These are phyloP conservation scores for Sporobolomyces roseus DNA, from an alignment of 768 basidiomycete genomes.

Conservation along the genomic window DNA sequence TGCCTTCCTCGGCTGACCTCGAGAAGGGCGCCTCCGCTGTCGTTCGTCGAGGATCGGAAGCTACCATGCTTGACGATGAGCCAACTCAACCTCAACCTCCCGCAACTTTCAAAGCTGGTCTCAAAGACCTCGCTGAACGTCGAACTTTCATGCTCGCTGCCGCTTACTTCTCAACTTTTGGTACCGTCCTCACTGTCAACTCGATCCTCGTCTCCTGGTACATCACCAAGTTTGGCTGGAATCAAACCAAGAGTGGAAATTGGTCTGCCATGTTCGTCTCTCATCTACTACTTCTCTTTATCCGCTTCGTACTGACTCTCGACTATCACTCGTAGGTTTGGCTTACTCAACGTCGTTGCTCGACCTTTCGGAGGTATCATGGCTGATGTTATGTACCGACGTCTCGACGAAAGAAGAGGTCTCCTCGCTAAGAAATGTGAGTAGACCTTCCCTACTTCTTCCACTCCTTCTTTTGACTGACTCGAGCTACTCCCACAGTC, in stretches of 20 bases:
- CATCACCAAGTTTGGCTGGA: conserved; percentile 49
- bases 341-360: conserved; percentile 57
- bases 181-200: conserved; percentile 56
- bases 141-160: conserved; percentile 59
- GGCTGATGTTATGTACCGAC: conserved; percentile 55
- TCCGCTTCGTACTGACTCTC: not conserved
- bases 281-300: not conserved
- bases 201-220: conserved; percentile 55
- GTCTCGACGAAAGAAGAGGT: conserved; percentile 27
- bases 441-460: conserved; percentile 35
- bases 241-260: conserved; percentile 58
- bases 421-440: conserved; percentile 55
- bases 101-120: not conserved
- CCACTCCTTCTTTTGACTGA: not conserved
- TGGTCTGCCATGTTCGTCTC: conserved; percentile 19
- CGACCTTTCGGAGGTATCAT: conserved; percentile 56
- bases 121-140: conserved; percentile 51
- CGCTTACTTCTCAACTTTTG: conserved; percentile 59
- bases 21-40: conserved; percentile 20
- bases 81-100: not conserved
- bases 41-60: conserved; percentile 19
- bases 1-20: not conserved
- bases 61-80: conserved; percentile 5
- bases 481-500: conserved; percentile 29
- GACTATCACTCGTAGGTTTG: conserved; percentile 48